A percentile compares a stretch with the other conserved stretches of the same genome.
These are phyloP conservation scores for Mycena sanguinolenta DNA, from an alignment of 768 basidiomycete species.

Conservation along the genomic window DNA sequence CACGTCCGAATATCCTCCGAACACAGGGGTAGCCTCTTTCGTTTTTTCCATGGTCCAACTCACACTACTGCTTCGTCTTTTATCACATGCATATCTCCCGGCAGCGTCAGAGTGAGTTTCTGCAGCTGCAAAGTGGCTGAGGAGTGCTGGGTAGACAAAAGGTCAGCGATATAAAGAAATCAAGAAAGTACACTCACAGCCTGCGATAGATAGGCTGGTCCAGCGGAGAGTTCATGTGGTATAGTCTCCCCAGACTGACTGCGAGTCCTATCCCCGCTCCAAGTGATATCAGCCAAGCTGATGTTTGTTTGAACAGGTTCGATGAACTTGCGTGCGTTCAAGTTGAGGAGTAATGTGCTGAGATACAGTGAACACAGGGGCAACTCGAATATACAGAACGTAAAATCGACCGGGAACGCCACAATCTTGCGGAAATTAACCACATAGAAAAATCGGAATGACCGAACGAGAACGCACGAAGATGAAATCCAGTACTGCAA, in stretches of 20 bases:
- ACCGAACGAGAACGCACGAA: constrained; percentile 5
- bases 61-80: background rate
- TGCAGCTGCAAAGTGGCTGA: background rate
- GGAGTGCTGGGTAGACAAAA: background rate
- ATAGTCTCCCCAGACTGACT: background rate
- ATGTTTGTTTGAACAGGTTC: background rate
- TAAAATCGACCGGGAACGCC: constrained; percentile 25
- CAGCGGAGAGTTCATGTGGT: background rate
- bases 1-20: too few species aligned
- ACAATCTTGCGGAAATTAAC: constrained; percentile 10
- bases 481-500: constrained; percentile 32
- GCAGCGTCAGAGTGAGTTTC: background rate
- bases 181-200: background rate
- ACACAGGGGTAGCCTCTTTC: too few species aligned
- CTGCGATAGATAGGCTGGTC: background rate
- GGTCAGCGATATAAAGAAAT: background rate
- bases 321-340: constrained; percentile 44
- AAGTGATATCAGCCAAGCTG: background rate
- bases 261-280: background rate
- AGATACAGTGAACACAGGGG: constrained; percentile 50
- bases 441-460: too few species aligned
- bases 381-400: constrained; percentile 42
- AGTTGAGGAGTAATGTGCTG: constrained; percentile 47
- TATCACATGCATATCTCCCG: background rate
- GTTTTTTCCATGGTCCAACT: too few species aligned